A percentile compares a stretch with the other conserved stretches of the same genome.
phyloP scores from a whole-genome alignment of 2,329 filamentous ascomycete genomes.

The Cryphonectria parasitica region DNA sequence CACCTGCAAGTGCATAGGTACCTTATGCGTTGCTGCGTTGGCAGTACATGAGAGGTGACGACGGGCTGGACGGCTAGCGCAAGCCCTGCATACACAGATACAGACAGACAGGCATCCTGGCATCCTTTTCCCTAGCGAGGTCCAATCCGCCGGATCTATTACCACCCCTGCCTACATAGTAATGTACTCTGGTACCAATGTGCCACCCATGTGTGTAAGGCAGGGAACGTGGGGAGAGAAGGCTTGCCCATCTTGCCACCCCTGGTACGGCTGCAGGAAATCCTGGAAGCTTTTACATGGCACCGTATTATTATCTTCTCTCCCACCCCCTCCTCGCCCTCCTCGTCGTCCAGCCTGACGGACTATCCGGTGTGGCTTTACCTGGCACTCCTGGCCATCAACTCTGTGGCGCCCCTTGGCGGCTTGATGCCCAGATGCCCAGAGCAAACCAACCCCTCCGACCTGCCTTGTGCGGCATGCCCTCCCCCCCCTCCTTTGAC shows the following conservation, averaged over 20 bases:
- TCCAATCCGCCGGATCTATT: slow-evolving; percentile 11
- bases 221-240: slow-evolving; percentile 6
- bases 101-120: slow-evolving; percentile 5
- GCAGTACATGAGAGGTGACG: slow-evolving; percentile 39
- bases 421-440: not conserved
- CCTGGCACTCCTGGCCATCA: not conserved
- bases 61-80: slow-evolving; percentile 27
- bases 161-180: not conserved
- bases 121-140: slow-evolving; percentile 4
- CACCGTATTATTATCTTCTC: not conserved
- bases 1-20: slow-evolving; percentile 22
- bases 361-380: not conserved
- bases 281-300: slow-evolving; percentile 4
- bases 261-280: slow-evolving; percentile 1
- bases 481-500: not conserved
- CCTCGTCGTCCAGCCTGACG: slow-evolving; percentile 6
- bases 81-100: slow-evolving; percentile 11
- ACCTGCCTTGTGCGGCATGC: slow-evolving; percentile 2
- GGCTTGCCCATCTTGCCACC: not conserved
- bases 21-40: slow-evolving; percentile 34
- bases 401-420: not conserved
- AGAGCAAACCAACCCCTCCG: not conserved
- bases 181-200: not conserved
- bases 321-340: not conserved
- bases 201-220: not conserved